phyloP scores from a whole-genome alignment of 225 moss, liverwort and hornwort species.

The Thuidium tamariscinum region DNA sequence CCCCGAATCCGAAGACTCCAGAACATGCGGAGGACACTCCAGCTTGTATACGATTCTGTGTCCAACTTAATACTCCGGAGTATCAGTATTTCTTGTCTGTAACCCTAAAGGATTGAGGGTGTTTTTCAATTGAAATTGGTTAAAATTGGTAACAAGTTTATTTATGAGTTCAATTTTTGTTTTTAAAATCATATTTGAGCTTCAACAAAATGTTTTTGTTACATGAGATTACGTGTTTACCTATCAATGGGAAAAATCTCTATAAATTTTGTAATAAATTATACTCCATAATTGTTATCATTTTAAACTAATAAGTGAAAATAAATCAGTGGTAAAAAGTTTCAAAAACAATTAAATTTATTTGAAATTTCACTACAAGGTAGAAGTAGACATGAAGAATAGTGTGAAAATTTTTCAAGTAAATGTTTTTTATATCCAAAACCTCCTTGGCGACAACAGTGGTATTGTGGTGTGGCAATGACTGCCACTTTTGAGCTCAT shows the following conservation, averaged over 20 bases:
- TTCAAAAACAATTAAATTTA: background rate
- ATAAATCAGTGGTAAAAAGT: background rate
- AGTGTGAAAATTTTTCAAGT: background rate
- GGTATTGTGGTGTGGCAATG: too few species aligned
- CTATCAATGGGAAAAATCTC: background rate
- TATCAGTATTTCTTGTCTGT: background rate
- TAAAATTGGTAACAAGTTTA: too few species aligned
- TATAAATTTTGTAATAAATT: background rate
- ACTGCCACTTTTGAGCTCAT: too few species aligned
- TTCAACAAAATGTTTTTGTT: background rate
- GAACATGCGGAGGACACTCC: background rate
- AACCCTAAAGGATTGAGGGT: background rate
- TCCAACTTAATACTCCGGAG: too few species aligned
- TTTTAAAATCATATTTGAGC: background rate
- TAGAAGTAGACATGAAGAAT: background rate
- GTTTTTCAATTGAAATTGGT: background rate
- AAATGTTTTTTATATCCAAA: background rate
- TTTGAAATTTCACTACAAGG: background rate
- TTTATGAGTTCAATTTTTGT: background rate
- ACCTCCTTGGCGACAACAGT: accelerated
- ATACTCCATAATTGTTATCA: background rate
- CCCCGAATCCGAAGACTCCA: background rate
- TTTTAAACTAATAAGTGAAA: background rate
- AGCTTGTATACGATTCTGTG: background rate
- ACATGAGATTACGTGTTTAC: background rate